Base-by-base conservation (phyloP, 1,284 basidiomycete species). In the Cryptococcus neoformans region DNA sequence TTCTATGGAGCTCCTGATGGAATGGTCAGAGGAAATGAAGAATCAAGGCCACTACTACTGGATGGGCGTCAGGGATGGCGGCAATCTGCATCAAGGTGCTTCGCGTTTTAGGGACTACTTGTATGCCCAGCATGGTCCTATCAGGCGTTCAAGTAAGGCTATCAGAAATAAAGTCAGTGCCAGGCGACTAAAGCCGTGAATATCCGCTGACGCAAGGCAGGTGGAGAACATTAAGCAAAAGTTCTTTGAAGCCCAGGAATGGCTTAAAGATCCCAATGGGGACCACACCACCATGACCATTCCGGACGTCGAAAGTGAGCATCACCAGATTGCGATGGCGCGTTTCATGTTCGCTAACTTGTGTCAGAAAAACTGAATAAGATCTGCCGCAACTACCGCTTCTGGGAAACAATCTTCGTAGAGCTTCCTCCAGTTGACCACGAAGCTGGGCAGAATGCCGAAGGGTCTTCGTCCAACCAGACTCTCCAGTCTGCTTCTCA, bases 1-100 rank as follows among this genome's bases (percentile, higher is more conserved):
- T 4, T 50, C 49, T 4, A 50, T 50, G 49, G 49, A 50, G 17
- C 28, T 21, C 16, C 49, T 50, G 28, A 50, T 50, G 36, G 49
- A 50, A 16, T 50, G 49, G 49, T 50, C 49, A 10, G 49, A 50
- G 39, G 49, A 50, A 16, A 50, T 50, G 49, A 50, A 50, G 49
- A 40, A 50, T 38, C 36, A 40, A 36, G 49, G 49, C 12, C 49
- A 50, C 39, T 50, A 50, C 17, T 50, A 50, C 17, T 50, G 49
- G 49, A 50, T 50, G 49, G 49, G 49, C n/a, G 49, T 50, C 6
- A 50, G 49, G 36, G 49, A 50, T 38, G 49, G 49, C n/a, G 49
- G 49, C 5, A 50, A 50, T 38, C 40, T 50, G 49, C 49, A 50
- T 28, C 49, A 50, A 40, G 49, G 49, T 8, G 49, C 49, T 38